These are phyloP conservation scores for Camelina neglecta DNA, from an alignment of 345 rosid species.

Conservation along the genomic window DNA sequence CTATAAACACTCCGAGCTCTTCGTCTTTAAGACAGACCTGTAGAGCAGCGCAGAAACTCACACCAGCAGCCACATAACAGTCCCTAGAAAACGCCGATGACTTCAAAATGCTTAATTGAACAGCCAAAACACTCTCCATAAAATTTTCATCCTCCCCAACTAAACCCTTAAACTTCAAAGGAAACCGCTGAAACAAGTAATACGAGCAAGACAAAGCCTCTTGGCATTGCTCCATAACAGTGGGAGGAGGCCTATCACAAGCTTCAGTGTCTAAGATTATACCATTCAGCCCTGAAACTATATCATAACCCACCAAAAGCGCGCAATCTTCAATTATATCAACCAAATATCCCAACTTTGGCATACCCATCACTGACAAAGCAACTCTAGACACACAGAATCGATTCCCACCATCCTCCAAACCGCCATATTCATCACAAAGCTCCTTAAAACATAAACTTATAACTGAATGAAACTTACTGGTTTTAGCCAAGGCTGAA, in stretches of 20 bases:
- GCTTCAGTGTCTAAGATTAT: slow-evolving; percentile 63
- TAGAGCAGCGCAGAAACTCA: slow-evolving; percentile 79
- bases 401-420: slow-evolving; percentile 50
- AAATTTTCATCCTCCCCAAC: slow-evolving; percentile 49
- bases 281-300: slow-evolving; percentile 66
- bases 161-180: slow-evolving; percentile 53
- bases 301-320: slow-evolving; percentile 69
- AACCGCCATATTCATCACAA: slow-evolving; percentile 65
- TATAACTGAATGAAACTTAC: slow-evolving; percentile 54
- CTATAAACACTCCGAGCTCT: slow-evolving; percentile 73
- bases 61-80: slow-evolving; percentile 95
- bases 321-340: slow-evolving; percentile 79
- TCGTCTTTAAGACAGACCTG: slow-evolving; percentile 73
- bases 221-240: slow-evolving; percentile 94
- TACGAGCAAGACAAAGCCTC: slow-evolving; percentile 91
- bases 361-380: slow-evolving; percentile 89
- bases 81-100: slow-evolving; percentile 76
- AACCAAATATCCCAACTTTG: slow-evolving; percentile 75
- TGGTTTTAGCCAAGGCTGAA: slow-evolving; percentile 67
- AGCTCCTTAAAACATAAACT: slow-evolving; percentile 61
- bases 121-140: slow-evolving; percentile 63
- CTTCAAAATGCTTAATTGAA: slow-evolving; percentile 66
- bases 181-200: slow-evolving; percentile 90
- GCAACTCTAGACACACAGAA: slow-evolving; percentile 84
- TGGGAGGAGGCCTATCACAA: slow-evolving; percentile 83